Evolutionary conservation across 1,284 basidiomycete genomes (phyloP).

Genomic region (Ustilago cynodontis): DNA sequence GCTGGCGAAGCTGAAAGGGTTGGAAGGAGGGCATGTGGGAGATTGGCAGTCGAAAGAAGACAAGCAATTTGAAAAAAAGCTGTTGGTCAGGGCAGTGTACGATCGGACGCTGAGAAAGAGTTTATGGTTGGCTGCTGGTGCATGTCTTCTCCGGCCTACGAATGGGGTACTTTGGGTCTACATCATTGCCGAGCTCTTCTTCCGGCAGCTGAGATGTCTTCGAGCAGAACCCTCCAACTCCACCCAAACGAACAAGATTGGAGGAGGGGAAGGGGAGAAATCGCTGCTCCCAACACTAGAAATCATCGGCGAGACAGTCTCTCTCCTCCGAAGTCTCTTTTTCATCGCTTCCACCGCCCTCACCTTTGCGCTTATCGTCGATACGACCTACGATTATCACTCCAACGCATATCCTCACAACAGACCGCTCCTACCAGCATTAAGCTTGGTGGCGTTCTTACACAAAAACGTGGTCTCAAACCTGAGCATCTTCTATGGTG

Average conservation of each 20-base stretch:
- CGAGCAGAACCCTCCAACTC: background rate
- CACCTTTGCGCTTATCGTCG: constrained; percentile 73
- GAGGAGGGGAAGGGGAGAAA: background rate
- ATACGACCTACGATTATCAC: constrained; percentile 78
- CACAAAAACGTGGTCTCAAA: constrained; percentile 76
- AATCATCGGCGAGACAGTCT: constrained; percentile 21
- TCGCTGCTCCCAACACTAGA: constrained; percentile 29
- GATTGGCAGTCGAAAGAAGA: constrained; percentile 14
- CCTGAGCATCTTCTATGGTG: constrained; percentile 94
- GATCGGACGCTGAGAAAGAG: constrained; percentile 21
- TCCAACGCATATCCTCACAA: constrained; percentile 49
- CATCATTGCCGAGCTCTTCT: constrained; percentile 42
- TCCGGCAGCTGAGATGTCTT: constrained; percentile 16
- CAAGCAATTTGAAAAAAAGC: constrained; percentile 18
- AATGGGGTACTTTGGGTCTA: constrained; percentile 87
- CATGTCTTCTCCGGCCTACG: constrained; percentile 86
- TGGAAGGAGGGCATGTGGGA: constrained; percentile 2
- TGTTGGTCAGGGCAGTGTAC: constrained; percentile 17
- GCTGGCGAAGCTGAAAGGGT: background rate
- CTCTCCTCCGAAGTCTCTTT: constrained; percentile 6
- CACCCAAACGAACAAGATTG: background rate
- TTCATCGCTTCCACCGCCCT: constrained; percentile 70
- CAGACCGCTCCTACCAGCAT: constrained; percentile 72
- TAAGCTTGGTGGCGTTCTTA: constrained; percentile 86
- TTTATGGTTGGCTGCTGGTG: constrained; percentile 75